A percentile compares a stretch with the other conserved stretches of the same genome.
Evolutionary conservation across 2,329 filamentous ascomycete species (phyloP).

Genomic region (Neurospora crassa): DNA sequence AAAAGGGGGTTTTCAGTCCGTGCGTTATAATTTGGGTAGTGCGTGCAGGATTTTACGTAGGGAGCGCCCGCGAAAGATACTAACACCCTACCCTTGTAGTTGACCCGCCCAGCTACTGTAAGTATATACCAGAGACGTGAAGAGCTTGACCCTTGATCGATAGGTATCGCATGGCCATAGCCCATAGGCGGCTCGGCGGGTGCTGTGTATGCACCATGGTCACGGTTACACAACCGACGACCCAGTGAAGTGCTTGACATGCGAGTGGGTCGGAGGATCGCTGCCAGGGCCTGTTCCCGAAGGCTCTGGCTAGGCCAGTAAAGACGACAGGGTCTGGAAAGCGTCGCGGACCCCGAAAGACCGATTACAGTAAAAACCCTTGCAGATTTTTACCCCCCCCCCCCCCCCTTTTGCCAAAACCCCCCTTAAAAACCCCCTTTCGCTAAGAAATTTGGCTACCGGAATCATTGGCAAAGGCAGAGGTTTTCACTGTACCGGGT

Average conservation of each 20-base stretch:
- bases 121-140: no score
- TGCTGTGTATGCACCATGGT: neutral
- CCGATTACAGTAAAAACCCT: neutral
- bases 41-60: no score
- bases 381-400: no score
- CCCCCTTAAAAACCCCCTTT: no score
- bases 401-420: no score
- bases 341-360: neutral
- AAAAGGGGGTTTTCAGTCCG: no score
- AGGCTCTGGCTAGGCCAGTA: neutral
- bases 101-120: no score
- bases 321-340: neutral
- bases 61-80: no score
- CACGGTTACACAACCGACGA: neutral
- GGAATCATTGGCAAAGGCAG: no score
- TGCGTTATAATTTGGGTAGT: no score
- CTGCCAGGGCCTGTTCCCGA: neutral
- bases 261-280: neutral
- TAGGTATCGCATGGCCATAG: neutral
- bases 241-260: neutral
- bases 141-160: neutral
- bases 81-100: no score
- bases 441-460: no score
- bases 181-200: neutral
- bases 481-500: neutral